Conservation (phyloP, 345 rosid genomes). For the Trapa incisa region DNA sequence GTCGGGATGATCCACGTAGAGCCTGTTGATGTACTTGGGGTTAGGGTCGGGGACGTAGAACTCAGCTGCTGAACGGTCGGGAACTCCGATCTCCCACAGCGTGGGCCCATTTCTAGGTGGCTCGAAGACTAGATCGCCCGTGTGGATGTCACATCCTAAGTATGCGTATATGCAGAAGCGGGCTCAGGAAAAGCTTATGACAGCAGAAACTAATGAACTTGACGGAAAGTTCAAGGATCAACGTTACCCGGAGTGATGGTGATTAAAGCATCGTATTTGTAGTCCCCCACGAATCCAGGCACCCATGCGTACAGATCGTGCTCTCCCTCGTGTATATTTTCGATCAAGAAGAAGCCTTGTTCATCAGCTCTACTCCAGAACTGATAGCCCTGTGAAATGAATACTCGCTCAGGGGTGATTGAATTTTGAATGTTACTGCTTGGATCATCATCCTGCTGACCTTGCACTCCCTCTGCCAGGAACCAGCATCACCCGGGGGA, state of each 20-base stretch:
- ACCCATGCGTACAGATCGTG: constrained; percentile 72
- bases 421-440: no score
- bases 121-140: constrained; percentile 31
- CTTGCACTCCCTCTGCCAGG: constrained; percentile 68
- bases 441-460: constrained; percentile 7
- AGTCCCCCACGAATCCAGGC: constrained; percentile 82
- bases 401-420: no score
- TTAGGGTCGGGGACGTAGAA: constrained; percentile 53
- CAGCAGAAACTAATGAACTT: background rate
- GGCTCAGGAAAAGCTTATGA: background rate
- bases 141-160: constrained; percentile 27
- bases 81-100: constrained; percentile 59
- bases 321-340: constrained; percentile 29
- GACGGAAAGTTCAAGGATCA: background rate
- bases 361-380: constrained; percentile 65
- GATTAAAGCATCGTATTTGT: constrained; percentile 25
- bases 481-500: constrained; percentile 42
- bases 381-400: constrained; percentile 45
- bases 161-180: background rate
- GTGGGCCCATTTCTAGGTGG: constrained; percentile 64
- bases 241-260: constrained; percentile 41
- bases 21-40: constrained; percentile 38
- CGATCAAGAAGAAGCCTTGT: constrained; percentile 47
- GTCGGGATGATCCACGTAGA: constrained; percentile 29
- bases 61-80: constrained; percentile 51